Percentiles rank a stretch among this genome's conserved stretches.
These are phyloP conservation scores for Leccinum variicolor DNA, from an alignment of 768 basidiomycete species.

Conservation along the genomic window DNA sequence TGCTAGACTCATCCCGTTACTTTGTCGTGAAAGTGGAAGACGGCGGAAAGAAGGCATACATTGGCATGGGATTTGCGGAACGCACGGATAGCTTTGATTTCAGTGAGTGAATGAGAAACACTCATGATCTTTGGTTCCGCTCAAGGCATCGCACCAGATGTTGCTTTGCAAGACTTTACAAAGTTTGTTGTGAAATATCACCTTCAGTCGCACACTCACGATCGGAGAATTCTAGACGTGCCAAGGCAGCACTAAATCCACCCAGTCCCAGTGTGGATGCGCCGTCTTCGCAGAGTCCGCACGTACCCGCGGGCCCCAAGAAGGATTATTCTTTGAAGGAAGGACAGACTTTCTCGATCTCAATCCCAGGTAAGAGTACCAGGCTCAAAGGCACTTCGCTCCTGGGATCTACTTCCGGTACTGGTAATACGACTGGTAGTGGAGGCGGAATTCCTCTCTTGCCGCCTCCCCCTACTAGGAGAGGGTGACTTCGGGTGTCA, in stretches of 20 bases:
- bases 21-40: slow-evolving; percentile 93
- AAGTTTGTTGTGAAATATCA: slow-evolving; percentile 46
- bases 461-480: slow-evolving; percentile 79
- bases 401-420: slow-evolving; percentile 32
- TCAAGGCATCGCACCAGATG: slow-evolving; percentile 46
- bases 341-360: slow-evolving; percentile 91
- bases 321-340: slow-evolving; percentile 94
- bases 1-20: slow-evolving; percentile 91
- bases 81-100: slow-evolving; percentile 90
- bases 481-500: slow-evolving; percentile 36
- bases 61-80: slow-evolving; percentile 91
- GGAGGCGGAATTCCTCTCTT: slow-evolving; percentile 59
- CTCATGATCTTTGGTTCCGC: neutral
- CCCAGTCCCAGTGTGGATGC: slow-evolving; percentile 38
- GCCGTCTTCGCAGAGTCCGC: slow-evolving; percentile 47
- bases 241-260: slow-evolving; percentile 60
- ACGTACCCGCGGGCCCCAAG: slow-evolving; percentile 75
- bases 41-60: slow-evolving; percentile 81
- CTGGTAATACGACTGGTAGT: slow-evolving; percentile 23
- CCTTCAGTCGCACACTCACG: slow-evolving; percentile 1
- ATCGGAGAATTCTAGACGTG: slow-evolving; percentile 42
- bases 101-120: slow-evolving; percentile 49
- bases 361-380: slow-evolving; percentile 77
- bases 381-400: slow-evolving; percentile 34
- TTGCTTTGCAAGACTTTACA: slow-evolving; percentile 82